Conservation (phyloP, 225 moss, liverwort and hornwort genomes). For the Polytrichum formosum region DNA sequence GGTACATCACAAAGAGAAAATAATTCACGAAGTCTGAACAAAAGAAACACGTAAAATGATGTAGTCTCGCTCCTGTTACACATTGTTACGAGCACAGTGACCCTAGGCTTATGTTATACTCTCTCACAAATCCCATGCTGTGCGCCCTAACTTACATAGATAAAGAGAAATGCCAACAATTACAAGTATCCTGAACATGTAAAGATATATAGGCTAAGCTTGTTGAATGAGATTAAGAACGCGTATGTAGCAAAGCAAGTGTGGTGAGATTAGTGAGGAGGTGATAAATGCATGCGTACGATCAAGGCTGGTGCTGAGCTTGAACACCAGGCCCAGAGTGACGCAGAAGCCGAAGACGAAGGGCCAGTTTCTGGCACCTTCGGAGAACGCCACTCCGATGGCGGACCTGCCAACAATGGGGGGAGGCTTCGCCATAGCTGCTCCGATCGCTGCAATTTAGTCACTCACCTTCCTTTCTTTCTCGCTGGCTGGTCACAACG, state of each 20-base stretch:
- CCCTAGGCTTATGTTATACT: too few relatives aligned
- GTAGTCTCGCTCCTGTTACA: too few relatives aligned
- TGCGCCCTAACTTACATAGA: not conserved
- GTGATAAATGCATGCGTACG: conserved; percentile 19
- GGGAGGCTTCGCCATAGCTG: conserved; percentile 34
- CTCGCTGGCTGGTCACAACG: not conserved
- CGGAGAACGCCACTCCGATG: conserved; percentile 44
- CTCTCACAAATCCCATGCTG: not conserved
- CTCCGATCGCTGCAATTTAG: not conserved
- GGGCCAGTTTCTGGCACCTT: conserved; percentile 46
- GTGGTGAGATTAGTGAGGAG: not conserved
- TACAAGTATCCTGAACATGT: not conserved
- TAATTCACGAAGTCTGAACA: too few relatives aligned
- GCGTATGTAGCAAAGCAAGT: not conserved
- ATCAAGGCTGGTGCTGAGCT: conserved; percentile 32
- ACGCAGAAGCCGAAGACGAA: conserved; percentile 43
- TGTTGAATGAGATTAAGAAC: not conserved
- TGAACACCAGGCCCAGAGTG: conserved; percentile 33
- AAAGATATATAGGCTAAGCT: not conserved
- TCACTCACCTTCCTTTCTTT: not conserved
- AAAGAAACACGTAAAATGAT: too few relatives aligned
- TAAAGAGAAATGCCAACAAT: not conserved
- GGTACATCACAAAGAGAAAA: too few relatives aligned
- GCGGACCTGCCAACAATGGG: conserved; percentile 32
- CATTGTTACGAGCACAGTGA: too few relatives aligned